Conservation (phyloP, 2,329 filamentous ascomycete genomes). For the Arthrobotrys iridis region DNA sequence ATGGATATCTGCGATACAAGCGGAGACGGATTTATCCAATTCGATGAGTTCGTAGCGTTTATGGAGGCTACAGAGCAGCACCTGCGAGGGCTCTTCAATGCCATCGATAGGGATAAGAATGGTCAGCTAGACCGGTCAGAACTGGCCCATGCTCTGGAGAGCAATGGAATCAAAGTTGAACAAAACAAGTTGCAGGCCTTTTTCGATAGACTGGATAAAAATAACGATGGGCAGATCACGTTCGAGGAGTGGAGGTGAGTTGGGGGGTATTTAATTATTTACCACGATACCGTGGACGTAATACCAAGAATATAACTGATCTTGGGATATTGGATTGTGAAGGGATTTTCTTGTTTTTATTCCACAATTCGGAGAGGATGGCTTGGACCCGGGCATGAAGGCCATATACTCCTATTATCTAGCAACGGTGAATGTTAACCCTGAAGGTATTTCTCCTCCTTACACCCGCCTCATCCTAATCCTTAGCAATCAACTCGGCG, state of each 20-base stretch:
- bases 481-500: constrained; percentile 75
- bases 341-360: constrained; percentile 94
- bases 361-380: constrained; percentile 66
- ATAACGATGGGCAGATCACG: constrained; percentile 76
- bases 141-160: constrained; percentile 79
- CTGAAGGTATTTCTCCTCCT: constrained; percentile 82
- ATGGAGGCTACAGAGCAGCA: constrained; percentile 87
- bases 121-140: constrained; percentile 89
- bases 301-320: constrained; percentile 1
- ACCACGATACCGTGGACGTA: too few species aligned
- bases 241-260: constrained; percentile 47
- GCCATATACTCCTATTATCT: constrained; percentile 91
- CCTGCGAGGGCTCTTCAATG: constrained; percentile 81
- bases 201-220: constrained; percentile 87
- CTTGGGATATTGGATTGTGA: constrained; percentile 62
- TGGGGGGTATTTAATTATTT: too few species aligned
- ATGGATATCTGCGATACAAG: constrained; percentile 85
- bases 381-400: constrained; percentile 72
- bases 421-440: constrained; percentile 84
- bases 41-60: constrained; percentile 88
- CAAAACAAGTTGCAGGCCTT: constrained; percentile 81
- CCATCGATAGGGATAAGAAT: constrained; percentile 85
- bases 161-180: constrained; percentile 80
- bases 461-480: constrained; percentile 77
- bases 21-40: constrained; percentile 88